Conservation (phyloP, 495 filamentous ascomycete species). For the Cladorrhinum samala region DNA sequence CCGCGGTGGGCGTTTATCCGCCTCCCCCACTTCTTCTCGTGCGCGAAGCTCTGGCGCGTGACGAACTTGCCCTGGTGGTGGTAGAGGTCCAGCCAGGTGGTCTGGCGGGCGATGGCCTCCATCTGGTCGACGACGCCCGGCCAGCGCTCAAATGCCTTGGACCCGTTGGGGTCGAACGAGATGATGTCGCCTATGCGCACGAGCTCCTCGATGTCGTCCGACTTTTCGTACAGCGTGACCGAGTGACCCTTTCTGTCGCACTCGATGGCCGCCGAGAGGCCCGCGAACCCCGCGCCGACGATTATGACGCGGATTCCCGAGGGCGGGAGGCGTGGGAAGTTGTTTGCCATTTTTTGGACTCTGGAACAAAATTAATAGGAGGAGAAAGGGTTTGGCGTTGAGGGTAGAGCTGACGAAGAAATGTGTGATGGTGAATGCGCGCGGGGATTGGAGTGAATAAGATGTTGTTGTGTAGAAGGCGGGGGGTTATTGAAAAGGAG, state of each 20-base stretch:
- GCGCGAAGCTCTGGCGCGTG: slow-evolving; percentile 25
- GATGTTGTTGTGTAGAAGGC: not conserved
- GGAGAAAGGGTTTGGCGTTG: not conserved
- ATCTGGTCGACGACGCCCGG: slow-evolving; percentile 42
- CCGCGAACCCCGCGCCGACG: slow-evolving; percentile 58
- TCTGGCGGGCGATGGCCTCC: slow-evolving; percentile 46
- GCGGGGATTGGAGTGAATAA: not conserved
- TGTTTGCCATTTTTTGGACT: slow-evolving; percentile 11
- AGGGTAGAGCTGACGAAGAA: not conserved
- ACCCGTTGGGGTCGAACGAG: slow-evolving; percentile 45
- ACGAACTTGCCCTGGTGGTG: slow-evolving; percentile 29
- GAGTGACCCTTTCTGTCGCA: slow-evolving; percentile 38
- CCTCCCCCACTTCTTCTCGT: slow-evolving; percentile 25
- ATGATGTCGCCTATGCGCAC: slow-evolving; percentile 47
- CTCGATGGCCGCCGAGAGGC: slow-evolving; percentile 56
- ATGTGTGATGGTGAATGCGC: not conserved
- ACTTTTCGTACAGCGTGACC: slow-evolving; percentile 33
- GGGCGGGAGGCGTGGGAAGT: slow-evolving; percentile 21
- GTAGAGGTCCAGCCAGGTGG: slow-evolving; percentile 27
- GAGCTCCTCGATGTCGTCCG: slow-evolving; percentile 34
- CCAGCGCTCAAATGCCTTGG: slow-evolving; percentile 43
- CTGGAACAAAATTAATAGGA: not conserved
- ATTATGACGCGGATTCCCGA: slow-evolving; percentile 53
- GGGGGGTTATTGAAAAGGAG: too few species aligned
- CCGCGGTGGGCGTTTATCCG: slow-evolving; percentile 56